Conservation (phyloP, 2,329 filamentous ascomycete species). For the Trichoderma lentiforme region DNA sequence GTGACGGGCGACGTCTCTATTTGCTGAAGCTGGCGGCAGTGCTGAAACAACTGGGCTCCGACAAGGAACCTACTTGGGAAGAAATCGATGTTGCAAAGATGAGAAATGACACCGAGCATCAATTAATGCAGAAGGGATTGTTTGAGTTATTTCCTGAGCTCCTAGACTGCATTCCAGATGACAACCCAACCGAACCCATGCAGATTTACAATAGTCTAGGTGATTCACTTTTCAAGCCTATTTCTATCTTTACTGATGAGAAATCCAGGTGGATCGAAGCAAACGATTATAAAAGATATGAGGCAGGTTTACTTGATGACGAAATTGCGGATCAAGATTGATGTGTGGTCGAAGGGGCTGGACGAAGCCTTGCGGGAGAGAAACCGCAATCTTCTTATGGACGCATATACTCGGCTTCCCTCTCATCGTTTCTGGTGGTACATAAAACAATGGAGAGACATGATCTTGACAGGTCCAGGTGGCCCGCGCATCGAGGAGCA, state of each 20-base stretch:
- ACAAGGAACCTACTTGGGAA: not conserved
- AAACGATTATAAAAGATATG: not conserved
- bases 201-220: not conserved
- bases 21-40: not conserved
- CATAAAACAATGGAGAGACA: not conserved
- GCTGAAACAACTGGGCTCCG: not conserved
- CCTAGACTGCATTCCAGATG: not conserved
- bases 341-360: not conserved
- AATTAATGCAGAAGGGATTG: not conserved
- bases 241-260: not conserved
- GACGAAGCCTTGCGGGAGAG: not conserved
- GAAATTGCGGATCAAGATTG: not conserved
- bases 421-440: not conserved
- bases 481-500: not conserved
- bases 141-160: not conserved
- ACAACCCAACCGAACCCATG: not conserved
- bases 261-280: not conserved
- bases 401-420: not conserved
- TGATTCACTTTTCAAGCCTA: not conserved
- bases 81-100: not conserved
- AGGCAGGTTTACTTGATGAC: not conserved
- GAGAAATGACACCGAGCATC: not conserved
- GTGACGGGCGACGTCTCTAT: not conserved
- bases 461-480: not conserved
- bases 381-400: not conserved